phyloP scores from a whole-genome alignment of 2,329 filamentous ascomycete species.

The Scedosporium boydii region DNA sequence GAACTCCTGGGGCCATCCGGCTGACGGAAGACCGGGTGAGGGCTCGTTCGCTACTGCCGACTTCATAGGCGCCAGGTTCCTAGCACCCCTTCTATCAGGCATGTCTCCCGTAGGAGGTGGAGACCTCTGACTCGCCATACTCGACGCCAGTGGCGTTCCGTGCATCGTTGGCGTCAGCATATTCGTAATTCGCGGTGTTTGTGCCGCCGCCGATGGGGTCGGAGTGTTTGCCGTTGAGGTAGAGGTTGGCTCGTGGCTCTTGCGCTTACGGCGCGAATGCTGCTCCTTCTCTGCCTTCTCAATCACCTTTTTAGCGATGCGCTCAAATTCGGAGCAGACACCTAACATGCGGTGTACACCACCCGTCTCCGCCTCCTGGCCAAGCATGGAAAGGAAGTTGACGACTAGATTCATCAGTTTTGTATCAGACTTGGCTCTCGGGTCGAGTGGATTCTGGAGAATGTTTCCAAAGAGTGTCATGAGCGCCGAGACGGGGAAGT shows the following conservation, averaged over 20 bases:
- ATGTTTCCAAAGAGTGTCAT: constrained; percentile 96
- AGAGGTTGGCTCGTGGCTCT: constrained; percentile 46
- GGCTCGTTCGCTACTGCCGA: constrained; percentile 24
- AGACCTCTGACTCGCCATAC: constrained; percentile 19
- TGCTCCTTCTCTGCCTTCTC: constrained; percentile 86
- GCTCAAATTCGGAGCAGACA: constrained; percentile 91
- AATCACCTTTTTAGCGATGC: constrained; percentile 82
- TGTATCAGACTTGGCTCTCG: constrained; percentile 77
- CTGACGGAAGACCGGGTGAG: constrained; percentile 34
- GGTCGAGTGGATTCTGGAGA: constrained; percentile 86
- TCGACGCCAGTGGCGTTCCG: constrained; percentile 11
- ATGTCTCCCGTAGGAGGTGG: constrained; percentile 13
- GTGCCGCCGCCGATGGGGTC: constrained; percentile 16
- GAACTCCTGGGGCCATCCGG: constrained; percentile 39
- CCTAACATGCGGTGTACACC: constrained; percentile 90
- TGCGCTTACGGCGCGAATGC: constrained; percentile 72
- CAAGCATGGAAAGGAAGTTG: constrained; percentile 79
- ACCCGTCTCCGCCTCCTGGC: constrained; percentile 80
- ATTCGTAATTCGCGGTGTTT: constrained; percentile 20
- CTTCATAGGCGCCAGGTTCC: constrained; percentile 25
- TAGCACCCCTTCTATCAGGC: background rate
- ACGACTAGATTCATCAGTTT: constrained; percentile 90
- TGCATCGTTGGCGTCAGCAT: constrained; percentile 20
- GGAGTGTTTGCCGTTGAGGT: constrained; percentile 10
- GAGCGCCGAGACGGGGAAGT: constrained; percentile 91